Conservation (phyloP, 306 rosid genomes). For the Nissolia schottii region DNA sequence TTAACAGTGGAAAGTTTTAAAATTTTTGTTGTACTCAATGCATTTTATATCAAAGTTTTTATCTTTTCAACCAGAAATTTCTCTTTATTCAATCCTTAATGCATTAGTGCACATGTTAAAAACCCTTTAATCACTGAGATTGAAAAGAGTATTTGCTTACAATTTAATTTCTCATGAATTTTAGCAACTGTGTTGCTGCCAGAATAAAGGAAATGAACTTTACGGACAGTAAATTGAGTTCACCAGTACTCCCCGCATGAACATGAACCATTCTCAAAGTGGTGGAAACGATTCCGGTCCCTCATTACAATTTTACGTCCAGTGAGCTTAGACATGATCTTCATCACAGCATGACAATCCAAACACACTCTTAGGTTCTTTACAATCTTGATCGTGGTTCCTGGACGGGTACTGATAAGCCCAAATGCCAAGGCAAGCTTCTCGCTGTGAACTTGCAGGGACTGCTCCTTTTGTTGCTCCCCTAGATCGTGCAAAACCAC, state of each 20-base stretch:
- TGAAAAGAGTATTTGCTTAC: too few relatives aligned
- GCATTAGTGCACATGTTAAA: too few relatives aligned
- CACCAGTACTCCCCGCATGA: constrained; percentile 79
- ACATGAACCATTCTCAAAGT: too few relatives aligned
- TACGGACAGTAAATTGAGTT: neutral
- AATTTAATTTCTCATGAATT: neutral
- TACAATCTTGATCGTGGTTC: constrained; percentile 59
- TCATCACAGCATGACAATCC: constrained; percentile 75
- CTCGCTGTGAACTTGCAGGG: constrained; percentile 76
- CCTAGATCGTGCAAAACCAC: constrained; percentile 64
- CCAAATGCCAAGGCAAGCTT: constrained; percentile 86
- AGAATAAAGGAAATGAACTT: neutral
- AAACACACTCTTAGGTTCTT: constrained; percentile 68
- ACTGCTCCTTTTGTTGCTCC: constrained; percentile 57
- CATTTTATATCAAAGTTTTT: too few relatives aligned
- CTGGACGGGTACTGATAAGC: constrained; percentile 59
- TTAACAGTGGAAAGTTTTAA: too few relatives aligned
- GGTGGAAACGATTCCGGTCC: constrained; percentile 61
- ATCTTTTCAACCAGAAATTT: too few relatives aligned
- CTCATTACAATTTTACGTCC: constrained; percentile 62
- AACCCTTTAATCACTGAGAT: too few relatives aligned
- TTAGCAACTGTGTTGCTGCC: neutral
- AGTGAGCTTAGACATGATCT: constrained; percentile 60
- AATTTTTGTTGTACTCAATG: too few relatives aligned
- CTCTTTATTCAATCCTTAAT: too few relatives aligned